Base-by-base conservation (phyloP, 352 stramenopile species). In the Lagenidium giganteum region DNA sequence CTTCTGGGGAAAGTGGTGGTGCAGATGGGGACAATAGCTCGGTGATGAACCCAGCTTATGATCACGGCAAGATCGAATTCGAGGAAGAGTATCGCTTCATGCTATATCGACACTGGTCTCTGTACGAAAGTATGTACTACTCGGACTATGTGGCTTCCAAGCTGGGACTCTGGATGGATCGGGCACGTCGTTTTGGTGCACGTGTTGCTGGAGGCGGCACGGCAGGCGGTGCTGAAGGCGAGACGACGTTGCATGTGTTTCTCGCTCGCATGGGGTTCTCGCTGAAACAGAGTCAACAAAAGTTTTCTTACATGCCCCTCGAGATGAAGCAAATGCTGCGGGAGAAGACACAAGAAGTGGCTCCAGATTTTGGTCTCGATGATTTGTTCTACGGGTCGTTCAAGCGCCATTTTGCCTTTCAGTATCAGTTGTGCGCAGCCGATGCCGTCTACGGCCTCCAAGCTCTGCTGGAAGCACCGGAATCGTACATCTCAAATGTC, bases 241-340 rank as follows among this genome's bases (percentile, higher is more conserved):
- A 92, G 42, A 87, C 81, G 7, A 65, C 70, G 11, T 60, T 97
- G 20, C 77, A 96, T 49, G 89, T 98, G 35, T 87, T 98, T 49
- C 67, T 99, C 20, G 96, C 96, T 4, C 97, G 97, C 44, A 98
- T 99, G 95, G 96, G 96, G 8, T 96, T 98, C 51, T 97, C 90
- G 1, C 61, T 98, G 16, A 83, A 95, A 22, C 78, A 98, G 57
- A 98, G 91, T 57, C 77, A 96, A 48, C 95, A 99, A 52, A 97
- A 96, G 46, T 93, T 88, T 68, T 83, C 82, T 12, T 98, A 98
- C 75, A 98, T 98, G 87, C 93, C 84, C 11, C 64, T 92, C 1
- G 69, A 86, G 40, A 82, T 97, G 61, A 96, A 95, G 59, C 74
- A 91, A 47, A 84, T 88, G 59, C 70, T 99, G 22, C 86, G 85